A percentile compares a stretch with the other conserved stretches of the same genome.
Evolutionary conservation across 2,329 filamentous ascomycete species (phyloP).

Genomic region (Phyllosticta capitalensis): DNA sequence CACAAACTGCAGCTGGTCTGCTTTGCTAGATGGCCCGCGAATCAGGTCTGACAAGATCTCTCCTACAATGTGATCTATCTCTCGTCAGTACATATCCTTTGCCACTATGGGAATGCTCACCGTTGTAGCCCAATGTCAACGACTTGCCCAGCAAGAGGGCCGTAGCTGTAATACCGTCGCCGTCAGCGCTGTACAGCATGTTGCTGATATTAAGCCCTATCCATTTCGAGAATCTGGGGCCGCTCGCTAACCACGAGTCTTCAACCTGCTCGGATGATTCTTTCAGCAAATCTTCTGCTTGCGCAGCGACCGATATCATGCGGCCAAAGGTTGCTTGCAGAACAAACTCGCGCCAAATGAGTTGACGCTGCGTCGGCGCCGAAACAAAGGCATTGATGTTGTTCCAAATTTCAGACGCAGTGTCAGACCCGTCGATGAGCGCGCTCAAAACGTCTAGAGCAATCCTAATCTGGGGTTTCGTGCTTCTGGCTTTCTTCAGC

Average conservation of each 20-base stretch:
- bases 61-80: constrained; percentile 13
- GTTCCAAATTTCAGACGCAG: constrained; percentile 31
- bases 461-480: constrained; percentile 27
- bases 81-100: neutral
- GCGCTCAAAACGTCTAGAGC: constrained; percentile 32
- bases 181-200: constrained; percentile 31
- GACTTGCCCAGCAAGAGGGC: constrained; percentile 46
- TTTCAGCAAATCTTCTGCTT: constrained; percentile 46
- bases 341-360: constrained; percentile 56
- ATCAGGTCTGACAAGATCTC: neutral
- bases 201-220: constrained; percentile 53
- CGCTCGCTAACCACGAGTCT: constrained; percentile 53
- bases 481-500: constrained; percentile 4
- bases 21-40: neutral
- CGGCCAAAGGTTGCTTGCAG: constrained; percentile 50
- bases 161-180: constrained; percentile 20
- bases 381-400: constrained; percentile 33
- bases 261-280: constrained; percentile 17
- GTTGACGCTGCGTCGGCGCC: constrained; percentile 36
- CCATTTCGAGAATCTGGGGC: constrained; percentile 60
- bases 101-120: constrained; percentile 33
- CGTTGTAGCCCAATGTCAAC: constrained; percentile 62
- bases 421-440: neutral
- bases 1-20: constrained; percentile 27
- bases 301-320: constrained; percentile 48